Percentiles rank a stretch among this genome's conserved stretches.
Evolutionary conservation across 2,329 filamentous ascomycete species (phyloP).

Genomic region (Claviceps paspali): DNA sequence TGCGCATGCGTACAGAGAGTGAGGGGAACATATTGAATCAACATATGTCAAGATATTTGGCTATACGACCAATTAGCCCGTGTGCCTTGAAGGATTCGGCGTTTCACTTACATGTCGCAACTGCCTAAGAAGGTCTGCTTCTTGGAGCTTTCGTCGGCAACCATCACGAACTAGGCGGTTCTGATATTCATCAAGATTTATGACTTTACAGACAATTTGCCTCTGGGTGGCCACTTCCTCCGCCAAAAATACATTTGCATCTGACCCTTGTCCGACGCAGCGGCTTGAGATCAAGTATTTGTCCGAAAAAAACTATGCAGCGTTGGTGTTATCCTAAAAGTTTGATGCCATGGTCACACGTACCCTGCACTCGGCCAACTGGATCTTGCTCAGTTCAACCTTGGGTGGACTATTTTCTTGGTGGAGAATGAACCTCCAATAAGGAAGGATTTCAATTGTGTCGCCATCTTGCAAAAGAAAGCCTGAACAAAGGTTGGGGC

Average conservation of each 20-base stretch:
- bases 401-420: slow-evolving; percentile 13
- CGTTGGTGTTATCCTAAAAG: slow-evolving; percentile 4
- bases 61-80: slow-evolving; percentile 18
- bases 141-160: slow-evolving; percentile 26
- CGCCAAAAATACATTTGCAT: slow-evolving; percentile 22
- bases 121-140: slow-evolving; percentile 36
- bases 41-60: slow-evolving; percentile 38
- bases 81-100: not conserved
- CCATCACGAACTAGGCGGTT: slow-evolving; percentile 13
- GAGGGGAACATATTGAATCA: slow-evolving; percentile 32
- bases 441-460: slow-evolving; percentile 24
- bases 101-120: slow-evolving; percentile 34
- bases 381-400: slow-evolving; percentile 13
- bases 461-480: slow-evolving; percentile 37
- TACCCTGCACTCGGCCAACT: slow-evolving; percentile 19
- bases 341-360: not conserved
- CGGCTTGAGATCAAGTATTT: slow-evolving; percentile 19
- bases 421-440: slow-evolving; percentile 22
- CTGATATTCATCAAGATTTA: slow-evolving; percentile 29
- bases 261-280: slow-evolving; percentile 22
- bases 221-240: slow-evolving; percentile 33
- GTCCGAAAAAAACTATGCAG: slow-evolving; percentile 15
- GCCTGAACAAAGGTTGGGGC: slow-evolving; percentile 21
- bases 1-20: slow-evolving; percentile 28
- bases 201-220: slow-evolving; percentile 56